Evolutionary conservation across 495 filamentous ascomycete genomes (phyloP), one percentile per base, ranked within the genome.

Genomic region (Trichoderma gamsii): DNA sequence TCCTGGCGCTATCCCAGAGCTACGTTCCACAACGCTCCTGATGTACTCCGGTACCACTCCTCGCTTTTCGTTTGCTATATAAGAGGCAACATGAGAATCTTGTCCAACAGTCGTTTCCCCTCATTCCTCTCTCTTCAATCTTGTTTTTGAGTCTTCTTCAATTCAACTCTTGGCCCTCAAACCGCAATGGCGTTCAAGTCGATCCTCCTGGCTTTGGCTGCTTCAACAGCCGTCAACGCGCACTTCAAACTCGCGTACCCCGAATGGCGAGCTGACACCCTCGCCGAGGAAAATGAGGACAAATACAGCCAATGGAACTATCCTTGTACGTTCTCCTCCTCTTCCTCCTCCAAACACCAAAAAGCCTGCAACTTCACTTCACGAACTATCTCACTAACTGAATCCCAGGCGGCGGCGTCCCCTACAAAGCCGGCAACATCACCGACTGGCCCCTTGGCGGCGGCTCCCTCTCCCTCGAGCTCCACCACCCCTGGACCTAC

Each of bases 161-260:
- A 38, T 38, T 38, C 35, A 7, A 3, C 35, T 9, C 5, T 0
- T 38, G 8, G 35, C 35, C 5, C n/a, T 21, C 21, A 3, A 27
- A 5, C 21, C 8, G 78, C 67, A 32, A 83, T 81, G 76, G 70
- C 71, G 43, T 65, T 71, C 68, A 27, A 52, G 52, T 27, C 61
- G 41, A 23, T 74, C 64, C 51, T 82, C 69, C n/a, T 75, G 49
- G 51, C 80, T 59, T 68, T 82, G 61, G 70, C 75, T 46, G 61
- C 70, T 27, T 77, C 75, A 23, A 69, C 76, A 18, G 69, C 81
- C 27, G 80, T 78, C 41, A 76, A 80, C 44, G 87, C 85, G 16
- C 87, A 90, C 74, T 89, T 88, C 78, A 71, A 67, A 5, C 70
- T 89, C 72, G 71, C 79, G 1, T 88, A 87, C 72, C 87, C 87